Evolutionary conservation across 805 yeast species (phyloP).

Genomic region (Candida chauliodis): DNA sequence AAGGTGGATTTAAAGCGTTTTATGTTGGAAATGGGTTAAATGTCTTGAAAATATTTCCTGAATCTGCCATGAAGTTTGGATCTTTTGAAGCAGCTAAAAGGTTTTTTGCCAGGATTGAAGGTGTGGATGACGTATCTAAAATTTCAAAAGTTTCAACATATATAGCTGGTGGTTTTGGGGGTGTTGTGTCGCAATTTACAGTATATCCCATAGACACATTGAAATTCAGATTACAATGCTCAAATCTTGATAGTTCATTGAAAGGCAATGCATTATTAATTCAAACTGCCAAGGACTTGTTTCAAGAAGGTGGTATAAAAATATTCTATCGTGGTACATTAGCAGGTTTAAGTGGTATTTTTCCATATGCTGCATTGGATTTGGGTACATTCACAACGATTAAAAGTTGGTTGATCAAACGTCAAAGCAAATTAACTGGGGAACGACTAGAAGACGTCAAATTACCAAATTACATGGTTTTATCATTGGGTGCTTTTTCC

Average conservation of each 20-base stretch:
- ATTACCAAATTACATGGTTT: conserved; percentile 73
- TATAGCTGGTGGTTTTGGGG: conserved; percentile 94
- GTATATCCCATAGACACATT: conserved; percentile 95
- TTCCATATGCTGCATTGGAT: conserved; percentile 96
- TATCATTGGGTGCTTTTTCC: conserved; percentile 90
- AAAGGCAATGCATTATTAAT: conserved; percentile 60
- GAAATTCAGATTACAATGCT: conserved; percentile 91
- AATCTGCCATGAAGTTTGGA: conserved; percentile 95
- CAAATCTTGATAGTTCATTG: conserved; percentile 61
- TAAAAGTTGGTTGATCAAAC: conserved; percentile 67
- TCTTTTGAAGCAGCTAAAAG: conserved; percentile 86
- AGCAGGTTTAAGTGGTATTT: conserved; percentile 93
- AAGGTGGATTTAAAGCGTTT: conserved; percentile 84
- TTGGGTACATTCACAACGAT: conserved; percentile 88
- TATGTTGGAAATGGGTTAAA: conserved; percentile 95
- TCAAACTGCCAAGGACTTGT: conserved; percentile 75
- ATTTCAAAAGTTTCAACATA: conserved; percentile 78
- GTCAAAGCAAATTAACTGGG: conserved; percentile 53
- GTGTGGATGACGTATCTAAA: conserved; percentile 64
- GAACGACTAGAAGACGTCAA: conserved; percentile 63
- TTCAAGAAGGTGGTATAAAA: conserved; percentile 69
- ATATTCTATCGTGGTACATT: conserved; percentile 83
- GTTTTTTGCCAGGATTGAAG: conserved; percentile 69
- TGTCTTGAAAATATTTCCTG: conserved; percentile 92
- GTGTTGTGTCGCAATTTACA: conserved; percentile 86